Evolutionary conservation across 2,329 filamentous ascomycete genomes (phyloP), one percentile per base, ranked within the genome.

Genomic region (Rhytidhysteron rufulum): DNA sequence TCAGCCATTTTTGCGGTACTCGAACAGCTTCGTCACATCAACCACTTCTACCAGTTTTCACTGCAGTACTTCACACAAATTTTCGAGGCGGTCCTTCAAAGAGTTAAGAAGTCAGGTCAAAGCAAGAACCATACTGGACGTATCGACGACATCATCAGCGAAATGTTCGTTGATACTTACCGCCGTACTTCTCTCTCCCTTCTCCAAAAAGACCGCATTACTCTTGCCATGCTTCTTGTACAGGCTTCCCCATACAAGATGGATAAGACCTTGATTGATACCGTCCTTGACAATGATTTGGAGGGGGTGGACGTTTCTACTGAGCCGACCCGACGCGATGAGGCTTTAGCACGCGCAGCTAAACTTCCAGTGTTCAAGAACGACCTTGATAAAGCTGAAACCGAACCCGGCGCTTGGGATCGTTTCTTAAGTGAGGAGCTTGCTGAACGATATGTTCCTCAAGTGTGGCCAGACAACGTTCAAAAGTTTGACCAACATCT

Each of bases 11-110:
- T 97, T 64, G 89, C 94, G 22, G 87, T 98, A 11, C 75, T 98
- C 45, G 94, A 98, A 70, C 91, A 98, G 66, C 79, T 98, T 42
- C 91, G 97, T 67, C 94, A 96, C 62, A 83, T 98, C 64, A 96
- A 98, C 66, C 93, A 97, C 73, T 97, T 97, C 70, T 98, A 98
- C 68, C 94, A 97, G 64, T 98, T 98, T 75, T 98, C 93, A 27
- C 77, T 98, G 44, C 90, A 96, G 66, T 98, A 95, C 70, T 98
- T 98, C 70, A 79, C 95, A 40, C 87, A 96, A 63, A 98, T 98
- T 54, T 98, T 98, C 78, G 87, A 95, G 62, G 82, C 85, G 5
- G 93, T 98, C 6, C 77, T 98, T 29, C 85, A 85, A 53, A 78
- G 81, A 43, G 94, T 94, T 66, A 83, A 84, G 57, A 82, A 81